Evolutionary conservation across 2,329 filamentous ascomycete species (phyloP).

Genomic region (Microthyrium microscopicum): DNA sequence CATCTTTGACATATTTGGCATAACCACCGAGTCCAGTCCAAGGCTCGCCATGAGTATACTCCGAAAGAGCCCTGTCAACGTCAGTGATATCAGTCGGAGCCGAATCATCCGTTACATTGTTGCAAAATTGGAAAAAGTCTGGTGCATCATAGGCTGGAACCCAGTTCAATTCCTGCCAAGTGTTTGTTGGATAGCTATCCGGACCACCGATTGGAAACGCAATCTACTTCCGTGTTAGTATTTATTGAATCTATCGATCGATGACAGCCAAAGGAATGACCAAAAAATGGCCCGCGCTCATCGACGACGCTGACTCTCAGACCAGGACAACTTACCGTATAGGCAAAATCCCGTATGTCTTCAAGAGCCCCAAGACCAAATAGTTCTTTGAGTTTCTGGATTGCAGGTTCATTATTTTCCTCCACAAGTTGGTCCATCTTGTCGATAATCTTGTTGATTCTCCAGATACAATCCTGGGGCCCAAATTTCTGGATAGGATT

Average conservation of each 20-base stretch:
- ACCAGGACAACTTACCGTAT: constrained; percentile 29
- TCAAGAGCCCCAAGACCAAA: constrained; percentile 30
- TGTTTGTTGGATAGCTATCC: constrained; percentile 32
- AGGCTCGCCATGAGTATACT: constrained; percentile 32
- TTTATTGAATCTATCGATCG: too few species aligned
- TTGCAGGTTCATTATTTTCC: constrained; percentile 24
- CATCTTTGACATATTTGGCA: constrained; percentile 33
- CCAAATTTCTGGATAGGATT: constrained; percentile 32
- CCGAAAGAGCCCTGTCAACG: constrained; percentile 29
- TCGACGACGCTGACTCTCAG: background rate
- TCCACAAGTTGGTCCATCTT: constrained; percentile 32
- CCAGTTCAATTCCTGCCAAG: constrained; percentile 41
- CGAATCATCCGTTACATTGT: constrained; percentile 31
- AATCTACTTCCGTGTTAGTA: too few species aligned
- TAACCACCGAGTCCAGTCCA: constrained; percentile 37
- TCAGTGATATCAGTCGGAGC: constrained; percentile 26
- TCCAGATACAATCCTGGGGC: constrained; percentile 31
- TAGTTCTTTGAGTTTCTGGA: constrained; percentile 29
- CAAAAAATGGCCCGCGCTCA: too few species aligned
- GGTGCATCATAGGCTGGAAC: constrained; percentile 21
- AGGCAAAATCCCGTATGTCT: constrained; percentile 31
- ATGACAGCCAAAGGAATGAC: too few species aligned
- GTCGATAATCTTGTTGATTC: constrained; percentile 32
- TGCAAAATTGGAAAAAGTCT: constrained; percentile 37
- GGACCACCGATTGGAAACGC: constrained; percentile 21